Base-by-base conservation (phyloP, 2,329 filamentous ascomycete genomes). In the Colletotrichum abscissum region DNA sequence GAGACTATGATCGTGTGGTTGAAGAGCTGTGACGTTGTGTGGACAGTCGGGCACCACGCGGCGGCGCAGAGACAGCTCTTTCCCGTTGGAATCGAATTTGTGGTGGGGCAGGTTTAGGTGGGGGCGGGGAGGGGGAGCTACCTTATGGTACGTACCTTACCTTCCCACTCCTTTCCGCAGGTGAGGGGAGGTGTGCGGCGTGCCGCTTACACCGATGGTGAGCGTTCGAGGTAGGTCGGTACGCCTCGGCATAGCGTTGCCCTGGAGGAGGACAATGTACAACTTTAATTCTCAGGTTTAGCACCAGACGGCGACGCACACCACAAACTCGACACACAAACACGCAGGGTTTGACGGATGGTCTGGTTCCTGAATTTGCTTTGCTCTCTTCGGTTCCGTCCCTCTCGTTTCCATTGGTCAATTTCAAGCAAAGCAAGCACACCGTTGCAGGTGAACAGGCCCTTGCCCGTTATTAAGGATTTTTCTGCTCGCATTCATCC, bases 401-500 rank as follows among this genome's bases (percentile, higher is more conserved):
- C 56, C 26, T 46, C 7, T n/a, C 14, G 8, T 26, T 19, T 16
- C 11, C 46, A 73, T 73, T 73, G 70, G 70, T 4, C 70, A 73
- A 62, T 66, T 46, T 57, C 52, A 4, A 30, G 19, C 54, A 14
- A 52, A 24, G 38, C 38, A 42, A 42, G 38, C 38, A 42, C 24
- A 59, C 54, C 52, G 69, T 69, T 69, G 58, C 55, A 49, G 42
- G 59, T 42, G 14, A 16, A 16, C 38, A 42, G 38, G 38, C 38
- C 26, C 26, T 52, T 54, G 78, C 57, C 16, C 64, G 42, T 63
- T 70, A 57, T 71, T 35, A 49, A 49, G 42, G 42, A 11, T 5
- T 35, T 54, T 54, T 67, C 38, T 60, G 58, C 76, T 73, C n/a
- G 73, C 72, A 42, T 69, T 77, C 62, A 35, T 72, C 63, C 65